Evolutionary conservation across 148 eudicot genomes (phyloP).

Genomic region (Salicornia ramosissima): DNA sequence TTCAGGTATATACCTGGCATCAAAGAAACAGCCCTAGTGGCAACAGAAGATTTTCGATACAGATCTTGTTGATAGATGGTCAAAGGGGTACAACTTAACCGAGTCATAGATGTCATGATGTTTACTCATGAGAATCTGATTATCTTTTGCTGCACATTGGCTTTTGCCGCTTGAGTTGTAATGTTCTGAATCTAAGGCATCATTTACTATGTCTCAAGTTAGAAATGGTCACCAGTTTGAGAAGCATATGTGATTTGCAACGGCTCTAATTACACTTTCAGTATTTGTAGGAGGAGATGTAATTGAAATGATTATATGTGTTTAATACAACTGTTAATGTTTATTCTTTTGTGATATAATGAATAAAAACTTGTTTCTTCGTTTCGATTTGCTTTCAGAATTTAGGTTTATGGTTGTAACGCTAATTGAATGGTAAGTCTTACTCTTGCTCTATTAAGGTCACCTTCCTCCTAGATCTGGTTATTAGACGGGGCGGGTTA

Average conservation of each 20-base stretch:
- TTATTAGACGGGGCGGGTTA: too few species aligned
- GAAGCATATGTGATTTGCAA: neutral
- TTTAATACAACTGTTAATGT: neutral
- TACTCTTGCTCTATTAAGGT: too few species aligned
- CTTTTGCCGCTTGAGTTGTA: neutral
- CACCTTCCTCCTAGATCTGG: too few species aligned
- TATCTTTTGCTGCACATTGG: neutral
- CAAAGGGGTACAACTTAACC: neutral
- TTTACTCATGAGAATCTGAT: neutral
- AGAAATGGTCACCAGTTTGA: neutral
- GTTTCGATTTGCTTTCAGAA: too few species aligned
- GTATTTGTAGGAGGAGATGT: neutral
- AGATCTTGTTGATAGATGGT: neutral
- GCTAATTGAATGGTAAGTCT: too few species aligned
- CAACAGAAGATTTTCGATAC: neutral
- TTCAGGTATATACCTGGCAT: slow-evolving; percentile 63
- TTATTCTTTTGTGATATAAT: neutral
- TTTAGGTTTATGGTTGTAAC: too few species aligned
- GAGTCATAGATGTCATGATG: neutral
- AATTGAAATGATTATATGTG: neutral
- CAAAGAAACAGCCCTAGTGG: slow-evolving; percentile 48
- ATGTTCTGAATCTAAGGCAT: neutral
- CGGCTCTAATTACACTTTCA: neutral
- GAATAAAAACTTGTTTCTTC: too few species aligned
- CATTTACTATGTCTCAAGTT: neutral